Evolutionary conservation across 257 asterid species (phyloP), one percentile per base, ranked within the genome.

Genomic region (Lavandula angustifolia): DNA sequence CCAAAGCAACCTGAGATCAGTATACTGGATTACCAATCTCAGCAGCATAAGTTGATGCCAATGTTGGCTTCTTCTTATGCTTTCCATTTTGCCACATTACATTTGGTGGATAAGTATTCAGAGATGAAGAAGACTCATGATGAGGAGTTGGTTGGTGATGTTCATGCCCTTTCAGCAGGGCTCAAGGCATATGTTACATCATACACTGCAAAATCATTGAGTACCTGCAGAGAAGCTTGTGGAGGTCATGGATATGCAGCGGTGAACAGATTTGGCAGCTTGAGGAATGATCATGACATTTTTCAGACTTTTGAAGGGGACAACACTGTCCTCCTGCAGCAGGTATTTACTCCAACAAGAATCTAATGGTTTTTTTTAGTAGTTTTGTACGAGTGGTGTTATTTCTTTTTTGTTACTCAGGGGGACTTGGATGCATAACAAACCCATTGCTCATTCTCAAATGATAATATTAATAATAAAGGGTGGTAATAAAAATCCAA

Each of bases 191-290:
- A 94, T 68, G 77, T 94, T 59, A 94, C 99, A 67, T 80, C 96
- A 69, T 94, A 76, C 69, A 90, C 97, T 12, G 89, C 87, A 9
- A 87, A 83, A 68, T 84, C 99, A 13, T 70, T 94, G 79, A 94
- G 96, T 76, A 78, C 74, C 43, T 94, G 99, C 72, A 80, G 97
- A 78, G 99, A 92, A 79, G 80, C 99, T 64, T 89, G 97, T 78
- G 99, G 99, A 32, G 99, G 99, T 43, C 99, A 92, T 75, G 99
- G 99, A 64, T 92, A 92, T 78, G 99, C 99, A 14, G 97, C 99
- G 62, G 95, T 92, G 38, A 92, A 92, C 62, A 72, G 97, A 69
- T 92, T 92, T 72, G 99, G 97, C 17, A 84, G 84, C 74, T 86
- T 92, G 82, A 85, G 99, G 87, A 92, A 92, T 73, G 99, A 92